Conservation (phyloP, 2,329 filamentous ascomycete species). For the Metarhizium anisopliae region DNA sequence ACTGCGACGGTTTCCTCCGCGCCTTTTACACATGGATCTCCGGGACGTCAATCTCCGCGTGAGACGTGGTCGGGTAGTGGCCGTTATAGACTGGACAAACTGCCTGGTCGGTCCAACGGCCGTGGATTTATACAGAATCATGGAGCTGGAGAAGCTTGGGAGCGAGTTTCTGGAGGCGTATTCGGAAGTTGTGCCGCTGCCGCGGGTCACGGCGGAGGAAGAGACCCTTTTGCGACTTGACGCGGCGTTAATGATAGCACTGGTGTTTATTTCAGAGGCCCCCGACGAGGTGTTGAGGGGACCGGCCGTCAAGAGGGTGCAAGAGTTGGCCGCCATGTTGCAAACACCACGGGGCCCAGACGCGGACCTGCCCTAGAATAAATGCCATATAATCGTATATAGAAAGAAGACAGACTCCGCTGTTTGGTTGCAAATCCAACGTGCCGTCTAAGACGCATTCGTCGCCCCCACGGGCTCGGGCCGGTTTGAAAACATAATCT, state of each 20-base stretch:
- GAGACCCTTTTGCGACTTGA: too few species aligned
- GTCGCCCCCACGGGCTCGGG: constrained; percentile 71
- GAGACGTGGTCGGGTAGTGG: constrained; percentile 1
- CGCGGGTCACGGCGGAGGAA: too few species aligned
- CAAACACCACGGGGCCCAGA: background rate
- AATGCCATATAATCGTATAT: too few species aligned
- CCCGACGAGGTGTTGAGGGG: constrained; percentile 6
- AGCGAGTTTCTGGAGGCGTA: too few species aligned
- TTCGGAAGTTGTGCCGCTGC: too few species aligned
- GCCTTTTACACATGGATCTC: constrained; percentile 12
- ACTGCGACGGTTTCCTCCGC: background rate
- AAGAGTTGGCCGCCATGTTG: constrained; percentile 5
- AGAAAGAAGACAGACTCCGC: background rate
- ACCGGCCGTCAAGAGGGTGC: constrained; percentile 6
- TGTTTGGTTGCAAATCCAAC: background rate
- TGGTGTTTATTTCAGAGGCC: constrained; percentile 3
- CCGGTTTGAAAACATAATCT: constrained; percentile 73
- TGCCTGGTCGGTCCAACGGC: too few species aligned
- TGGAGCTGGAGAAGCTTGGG: too few species aligned
- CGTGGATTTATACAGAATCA: too few species aligned
- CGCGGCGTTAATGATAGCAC: too few species aligned
- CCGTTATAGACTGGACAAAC: background rate
- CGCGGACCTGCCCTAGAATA: too few species aligned
- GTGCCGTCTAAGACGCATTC: constrained; percentile 2
- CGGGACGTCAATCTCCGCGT: constrained; percentile 9